These are phyloP conservation scores for Aspergillus ochraceus DNA, from an alignment of 2,329 filamentous ascomycete genomes.

Conservation along the genomic window DNA sequence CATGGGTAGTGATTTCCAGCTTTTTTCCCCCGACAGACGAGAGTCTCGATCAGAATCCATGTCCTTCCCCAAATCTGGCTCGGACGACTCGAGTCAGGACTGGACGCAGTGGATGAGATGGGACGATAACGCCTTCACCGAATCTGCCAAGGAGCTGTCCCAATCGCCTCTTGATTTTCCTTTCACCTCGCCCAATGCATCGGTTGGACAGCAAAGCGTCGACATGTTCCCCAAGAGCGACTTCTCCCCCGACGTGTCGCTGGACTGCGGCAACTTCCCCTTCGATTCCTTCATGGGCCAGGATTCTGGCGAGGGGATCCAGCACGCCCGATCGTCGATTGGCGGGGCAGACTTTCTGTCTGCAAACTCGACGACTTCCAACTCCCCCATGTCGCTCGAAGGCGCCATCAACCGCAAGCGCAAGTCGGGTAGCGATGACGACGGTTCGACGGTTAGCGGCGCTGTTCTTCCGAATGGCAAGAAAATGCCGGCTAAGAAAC, in stretches of 20 bases:
- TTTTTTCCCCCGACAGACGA: conserved; percentile 32
- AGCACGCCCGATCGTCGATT: conserved; percentile 13
- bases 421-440: conserved; percentile 64
- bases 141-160: conserved; percentile 28
- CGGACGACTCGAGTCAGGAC: conserved; percentile 36
- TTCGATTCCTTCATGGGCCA: conserved; percentile 18
- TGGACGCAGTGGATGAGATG: conserved; percentile 50
- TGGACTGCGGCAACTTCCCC: conserved; percentile 31
- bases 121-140: conserved; percentile 39
- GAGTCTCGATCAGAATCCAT: conserved; percentile 17
- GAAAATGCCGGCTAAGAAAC: conserved; percentile 75
- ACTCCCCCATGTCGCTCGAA: conserved; percentile 27
- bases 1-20: conserved; percentile 36
- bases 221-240: conserved; percentile 20
- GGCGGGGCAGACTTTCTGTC: conserved; percentile 7
- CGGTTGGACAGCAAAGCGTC: conserved; percentile 21
- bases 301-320: conserved; percentile 8
- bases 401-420: conserved; percentile 58
- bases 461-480: conserved; percentile 37
- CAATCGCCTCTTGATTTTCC: conserved; percentile 23
- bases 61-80: conserved; percentile 19
- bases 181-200: conserved; percentile 28
- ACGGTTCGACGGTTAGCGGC: conserved; percentile 33
- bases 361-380: conserved; percentile 14
- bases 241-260: conserved; percentile 33